Conservation (phyloP, 768 basidiomycete species). For the Amanita exitialis region DNA sequence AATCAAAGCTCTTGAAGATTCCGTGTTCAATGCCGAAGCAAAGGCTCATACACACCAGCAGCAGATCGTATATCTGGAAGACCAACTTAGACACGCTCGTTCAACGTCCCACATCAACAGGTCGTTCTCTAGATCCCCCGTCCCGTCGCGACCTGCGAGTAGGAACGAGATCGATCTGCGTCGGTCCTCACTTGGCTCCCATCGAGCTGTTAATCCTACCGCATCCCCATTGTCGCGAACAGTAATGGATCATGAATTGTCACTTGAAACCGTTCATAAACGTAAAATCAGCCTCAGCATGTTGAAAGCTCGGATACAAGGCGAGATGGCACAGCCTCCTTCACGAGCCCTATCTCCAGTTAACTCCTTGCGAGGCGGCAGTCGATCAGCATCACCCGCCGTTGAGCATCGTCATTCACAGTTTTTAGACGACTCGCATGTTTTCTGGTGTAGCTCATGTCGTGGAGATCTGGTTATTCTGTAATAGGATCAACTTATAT, state of each 20-base stretch:
- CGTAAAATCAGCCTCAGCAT: constrained; percentile 78
- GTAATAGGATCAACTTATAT: constrained; percentile 17
- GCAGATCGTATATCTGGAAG: constrained; percentile 55
- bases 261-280: constrained; percentile 72
- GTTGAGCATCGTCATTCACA: constrained; percentile 40
- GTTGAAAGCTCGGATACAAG: constrained; percentile 86
- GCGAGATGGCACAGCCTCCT: constrained; percentile 43
- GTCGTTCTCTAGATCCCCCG: constrained; percentile 32
- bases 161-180: constrained; percentile 26
- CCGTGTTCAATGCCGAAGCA: constrained; percentile 65
- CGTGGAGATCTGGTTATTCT: constrained; percentile 74
- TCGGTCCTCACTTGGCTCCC: constrained; percentile 28
- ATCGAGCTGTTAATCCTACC: constrained; percentile 26
- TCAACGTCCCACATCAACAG: constrained; percentile 31
- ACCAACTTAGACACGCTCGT: constrained; percentile 45
- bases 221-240: constrained; percentile 39
- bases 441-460: constrained; percentile 86
- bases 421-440: constrained; percentile 80
- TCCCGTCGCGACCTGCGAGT: constrained; percentile 36
- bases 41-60: constrained; percentile 58
- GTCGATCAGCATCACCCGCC: constrained; percentile 17
- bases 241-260: constrained; percentile 59
- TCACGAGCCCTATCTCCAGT: constrained; percentile 48
- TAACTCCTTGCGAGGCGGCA: constrained; percentile 26
- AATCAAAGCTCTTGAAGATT: constrained; percentile 66